Base-by-base conservation (phyloP, 495 filamentous ascomycete species). In the Tuber indicum region DNA sequence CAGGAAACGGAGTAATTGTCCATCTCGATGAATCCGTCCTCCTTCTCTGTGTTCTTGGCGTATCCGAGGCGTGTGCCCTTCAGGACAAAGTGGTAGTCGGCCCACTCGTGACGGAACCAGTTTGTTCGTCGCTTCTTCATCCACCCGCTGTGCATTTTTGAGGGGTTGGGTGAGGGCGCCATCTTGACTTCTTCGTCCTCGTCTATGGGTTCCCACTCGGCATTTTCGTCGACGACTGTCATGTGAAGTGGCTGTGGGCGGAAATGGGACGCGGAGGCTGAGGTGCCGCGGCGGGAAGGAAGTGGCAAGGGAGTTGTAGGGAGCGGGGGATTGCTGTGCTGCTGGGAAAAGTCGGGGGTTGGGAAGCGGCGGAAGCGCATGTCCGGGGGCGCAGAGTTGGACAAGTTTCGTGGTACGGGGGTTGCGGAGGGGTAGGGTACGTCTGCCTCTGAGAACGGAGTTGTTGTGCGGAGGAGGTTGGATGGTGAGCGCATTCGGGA, bases 1-100 rank as follows among this genome's bases (percentile, higher is more conserved):
- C 95, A 98, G 0, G 94, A 94, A 49, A 99, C 93, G 47, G 93
- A 91, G 85, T 97, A 98, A 84, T 97, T 93, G 81, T 98, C 95
- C 49, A 99, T 92, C 84, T 99, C 93, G 77, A 99, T 93, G 81
- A 89, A 91, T 81, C 97, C 93, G 42, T 94, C 88, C 76, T 87
- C 85, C 75, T 85, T 84, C 72, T 85, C 83, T 52, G 88, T 89
- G 81, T 95, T 91, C 70, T 88, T 88, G 86, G 94, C 89, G 91
- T 97, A 94, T 39, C 91, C 89, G 3, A 99, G 89, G 23, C 90
- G 87, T 0, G 94, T 98, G 75, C 94, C 96, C 17, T 88, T 88
- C 26, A 99, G 90, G 9, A 92, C 91, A 83, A 96, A 96, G 84
- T 94, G 95, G 81, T 91, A 88, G 75, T 97, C 92, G 81, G 96